These are phyloP conservation scores for Phytophthora podocarpi DNA, from an alignment of 352 stramenopile genomes.

Conservation along the genomic window DNA sequence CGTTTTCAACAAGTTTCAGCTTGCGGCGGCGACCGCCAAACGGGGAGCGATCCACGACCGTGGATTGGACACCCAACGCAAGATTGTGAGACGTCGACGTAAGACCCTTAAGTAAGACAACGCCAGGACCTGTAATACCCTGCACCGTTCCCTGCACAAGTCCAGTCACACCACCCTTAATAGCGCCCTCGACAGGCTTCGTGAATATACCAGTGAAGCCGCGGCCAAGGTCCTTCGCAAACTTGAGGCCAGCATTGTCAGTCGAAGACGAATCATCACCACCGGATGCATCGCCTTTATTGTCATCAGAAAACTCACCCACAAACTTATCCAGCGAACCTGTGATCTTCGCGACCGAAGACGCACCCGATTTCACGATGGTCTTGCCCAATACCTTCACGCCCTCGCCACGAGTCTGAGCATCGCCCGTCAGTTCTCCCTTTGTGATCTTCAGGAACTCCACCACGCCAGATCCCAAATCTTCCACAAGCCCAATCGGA, in stretches of 20 bases:
- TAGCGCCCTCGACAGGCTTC: conserved; percentile 85
- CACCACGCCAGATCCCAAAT: conserved; percentile 84
- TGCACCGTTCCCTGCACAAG: conserved; percentile 80
- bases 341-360: conserved; percentile 83
- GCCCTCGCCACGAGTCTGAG: conserved; percentile 83
- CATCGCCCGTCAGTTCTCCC: conserved; percentile 78
- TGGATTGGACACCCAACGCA: conserved; percentile 79
- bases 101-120: conserved; percentile 82
- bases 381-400: conserved; percentile 89
- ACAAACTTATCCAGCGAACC: conserved; percentile 88
- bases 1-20: conserved; percentile 73
- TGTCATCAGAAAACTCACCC: conserved; percentile 74
- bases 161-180: conserved; percentile 76
- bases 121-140: conserved; percentile 78
- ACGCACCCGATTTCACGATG: conserved; percentile 77
- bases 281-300: conserved; percentile 21
- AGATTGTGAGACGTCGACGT: conserved; percentile 87
- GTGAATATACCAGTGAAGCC: conserved; percentile 88
- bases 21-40: conserved; percentile 78
- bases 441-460: conserved; percentile 92
- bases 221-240: conserved; percentile 85
- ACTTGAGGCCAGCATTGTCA: conserved; percentile 76
- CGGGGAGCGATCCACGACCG: conserved; percentile 75
- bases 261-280: conserved; percentile 37
- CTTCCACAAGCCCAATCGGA: conserved; percentile 86